phyloP scores from a whole-genome alignment of 2,329 filamentous ascomycete species.

The Chrysoporthe puriensis region DNA sequence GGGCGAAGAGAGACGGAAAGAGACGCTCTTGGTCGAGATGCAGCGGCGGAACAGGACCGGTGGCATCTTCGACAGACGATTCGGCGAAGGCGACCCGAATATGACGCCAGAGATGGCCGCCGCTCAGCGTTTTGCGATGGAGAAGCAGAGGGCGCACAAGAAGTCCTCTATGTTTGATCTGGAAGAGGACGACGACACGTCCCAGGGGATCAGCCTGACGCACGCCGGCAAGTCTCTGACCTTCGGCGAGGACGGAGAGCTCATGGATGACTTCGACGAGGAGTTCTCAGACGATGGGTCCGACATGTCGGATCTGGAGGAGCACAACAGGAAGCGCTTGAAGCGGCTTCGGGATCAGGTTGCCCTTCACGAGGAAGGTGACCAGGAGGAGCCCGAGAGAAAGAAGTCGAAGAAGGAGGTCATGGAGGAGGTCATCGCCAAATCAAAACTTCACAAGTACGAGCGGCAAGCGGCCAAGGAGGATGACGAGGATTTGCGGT shows the following conservation, averaged over 20 bases:
- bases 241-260: conserved; percentile 59
- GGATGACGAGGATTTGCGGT: conserved; percentile 85
- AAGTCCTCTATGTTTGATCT: conserved; percentile 85
- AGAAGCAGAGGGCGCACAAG: conserved; percentile 79
- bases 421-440: conserved; percentile 96
- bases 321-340: conserved; percentile 54
- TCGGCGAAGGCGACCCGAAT: conserved; percentile 91
- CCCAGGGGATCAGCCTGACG: conserved; percentile 69
- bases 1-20: conserved; percentile 81
- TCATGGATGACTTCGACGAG: conserved; percentile 78
- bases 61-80: conserved; percentile 88
- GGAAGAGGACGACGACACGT: conserved; percentile 72
- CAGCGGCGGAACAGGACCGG: conserved; percentile 88
- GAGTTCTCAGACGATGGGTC: conserved; percentile 63
- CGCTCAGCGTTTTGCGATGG: conserved; percentile 84
- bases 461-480: conserved; percentile 92
- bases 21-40: conserved; percentile 88
- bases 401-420: conserved; percentile 97
- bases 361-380: conserved; percentile 48
- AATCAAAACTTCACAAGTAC: conserved; percentile 94
- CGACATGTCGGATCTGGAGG: conserved; percentile 49
- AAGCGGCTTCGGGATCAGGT: conserved; percentile 59
- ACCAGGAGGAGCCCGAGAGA: conserved; percentile 68
- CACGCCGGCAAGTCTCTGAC: conserved; percentile 79
- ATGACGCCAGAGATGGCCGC: conserved; percentile 95